Evolutionary conservation across 1,284 basidiomycete genomes (phyloP), one percentile per base, ranked within the genome.

Genomic region (Puccinia polysora): DNA sequence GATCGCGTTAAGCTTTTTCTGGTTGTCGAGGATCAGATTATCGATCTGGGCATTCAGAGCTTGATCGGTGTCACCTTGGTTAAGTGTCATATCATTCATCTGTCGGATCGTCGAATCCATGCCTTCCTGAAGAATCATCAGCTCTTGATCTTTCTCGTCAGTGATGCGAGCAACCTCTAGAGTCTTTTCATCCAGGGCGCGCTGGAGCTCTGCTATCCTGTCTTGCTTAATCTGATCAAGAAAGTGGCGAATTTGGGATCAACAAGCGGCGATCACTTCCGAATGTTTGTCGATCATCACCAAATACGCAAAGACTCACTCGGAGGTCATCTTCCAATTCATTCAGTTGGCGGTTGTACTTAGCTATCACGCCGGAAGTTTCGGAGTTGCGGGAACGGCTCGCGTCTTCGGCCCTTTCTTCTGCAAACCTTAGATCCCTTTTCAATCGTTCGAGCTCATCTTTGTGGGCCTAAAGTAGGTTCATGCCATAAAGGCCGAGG

Each of bases 71-170:
- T 91, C 83, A 73, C 88, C 89, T 83, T 91, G 89, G 74, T 65
- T 56, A 62, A 73, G 20, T 60, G 45, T 49, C 67, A 90, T 84
- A 52, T 97, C 92, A 58, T 86, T 88, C 73, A 98, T 84, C 78
- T 95, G 88, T 75, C 92, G 87, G 75, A 98, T 88, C 32, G 94
- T 96, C 75, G 84, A 86, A 78, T 97, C 95, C 89, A 98, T 90
- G 47, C 91, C 90, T 81, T 95, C 95, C 80, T 97, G 93, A 77
- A 97, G 85, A 79, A 98, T 95, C 77, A 88, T 84, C 70, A 98
- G 89, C 81, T 99, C 96, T 79, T 92, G 87, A 78, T 97, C 96
- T 82, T 97, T 97, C 82, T 98, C 96, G 15, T 98, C 93, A 58
- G 89, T 85, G 15, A 91, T 80, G 32, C 86, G 86, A 74, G 92